Evolutionary conservation across 139 green algal species (phyloP).

Genomic region (Chlorella vulgaris): DNA sequence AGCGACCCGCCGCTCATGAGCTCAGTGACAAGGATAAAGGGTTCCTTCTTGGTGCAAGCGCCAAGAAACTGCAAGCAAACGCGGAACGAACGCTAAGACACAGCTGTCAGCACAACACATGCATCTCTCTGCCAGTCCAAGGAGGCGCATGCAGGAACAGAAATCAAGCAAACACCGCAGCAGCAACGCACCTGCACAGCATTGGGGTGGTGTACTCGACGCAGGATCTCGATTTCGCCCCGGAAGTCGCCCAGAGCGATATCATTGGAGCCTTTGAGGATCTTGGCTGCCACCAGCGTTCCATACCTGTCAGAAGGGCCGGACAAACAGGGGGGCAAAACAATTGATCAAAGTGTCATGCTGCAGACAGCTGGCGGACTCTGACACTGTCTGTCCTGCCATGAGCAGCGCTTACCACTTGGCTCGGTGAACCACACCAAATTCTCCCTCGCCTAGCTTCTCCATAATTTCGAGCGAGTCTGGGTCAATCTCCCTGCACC

Average conservation of each 20-base stretch:
- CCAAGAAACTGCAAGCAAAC: conserved; percentile 77
- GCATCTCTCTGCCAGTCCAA: too few species aligned
- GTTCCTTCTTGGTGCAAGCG: conserved; percentile 85
- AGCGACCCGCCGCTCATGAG: conserved; percentile 73
- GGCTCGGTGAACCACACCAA: conserved; percentile 90
- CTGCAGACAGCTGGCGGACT: background rate
- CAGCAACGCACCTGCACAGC: conserved; percentile 58
- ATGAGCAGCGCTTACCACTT: conserved; percentile 72
- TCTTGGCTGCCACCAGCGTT: conserved; percentile 86
- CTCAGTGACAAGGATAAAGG: conserved; percentile 86
- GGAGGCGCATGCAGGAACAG: too few species aligned
- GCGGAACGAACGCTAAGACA: too few species aligned
- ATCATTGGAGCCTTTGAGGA: conserved; percentile 84
- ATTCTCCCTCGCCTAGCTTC: conserved; percentile 92
- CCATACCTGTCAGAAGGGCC: conserved; percentile 54
- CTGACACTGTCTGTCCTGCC: too few species aligned
- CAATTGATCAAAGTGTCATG: background rate
- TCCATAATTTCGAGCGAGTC: conserved; percentile 74
- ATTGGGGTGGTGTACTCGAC: conserved; percentile 66
- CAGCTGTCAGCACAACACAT: too few species aligned
- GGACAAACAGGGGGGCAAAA: background rate
- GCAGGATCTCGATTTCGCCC: conserved; percentile 64
- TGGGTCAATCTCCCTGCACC: conserved; percentile 77
- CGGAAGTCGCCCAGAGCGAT: conserved; percentile 77
- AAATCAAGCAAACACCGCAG: too few species aligned